Evolutionary conservation across 768 basidiomycete genomes (phyloP).

Genomic region (Cytidiella melzeri): DNA sequence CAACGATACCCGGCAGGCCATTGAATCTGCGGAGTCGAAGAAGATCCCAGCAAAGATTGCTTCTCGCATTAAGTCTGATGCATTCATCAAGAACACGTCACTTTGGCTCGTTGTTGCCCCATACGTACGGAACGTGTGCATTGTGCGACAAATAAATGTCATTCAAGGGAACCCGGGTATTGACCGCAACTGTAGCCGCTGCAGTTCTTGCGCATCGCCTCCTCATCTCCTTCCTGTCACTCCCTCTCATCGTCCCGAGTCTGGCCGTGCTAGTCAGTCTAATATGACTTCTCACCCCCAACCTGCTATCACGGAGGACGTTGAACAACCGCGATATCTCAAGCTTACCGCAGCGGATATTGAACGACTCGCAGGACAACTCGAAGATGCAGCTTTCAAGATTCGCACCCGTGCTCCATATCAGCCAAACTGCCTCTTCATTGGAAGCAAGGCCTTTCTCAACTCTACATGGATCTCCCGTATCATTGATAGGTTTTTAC

Average conservation of each 20-base stretch:
- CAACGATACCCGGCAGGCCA: too few relatives aligned
- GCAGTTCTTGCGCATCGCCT: conserved; percentile 1
- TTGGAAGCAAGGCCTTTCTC: background rate
- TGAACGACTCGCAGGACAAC: background rate
- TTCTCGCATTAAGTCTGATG: background rate
- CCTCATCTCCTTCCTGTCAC: conserved; percentile 1
- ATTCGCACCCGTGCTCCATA: background rate
- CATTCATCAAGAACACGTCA: background rate
- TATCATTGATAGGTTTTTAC: background rate
- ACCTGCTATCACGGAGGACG: background rate
- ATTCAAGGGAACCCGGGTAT: conserved; percentile 6
- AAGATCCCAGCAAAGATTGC: background rate
- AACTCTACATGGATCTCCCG: background rate
- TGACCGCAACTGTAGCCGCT: conserved; percentile 1
- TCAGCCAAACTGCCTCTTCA: background rate
- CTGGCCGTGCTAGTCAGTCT: background rate
- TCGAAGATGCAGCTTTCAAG: background rate
- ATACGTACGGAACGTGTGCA: background rate
- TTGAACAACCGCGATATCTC: background rate
- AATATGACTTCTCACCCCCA: background rate
- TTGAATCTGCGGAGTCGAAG: too few relatives aligned
- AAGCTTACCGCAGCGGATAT: background rate
- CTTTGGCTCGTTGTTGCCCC: conserved; percentile 5
- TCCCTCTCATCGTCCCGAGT: background rate
- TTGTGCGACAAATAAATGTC: conserved; percentile 4